Evolutionary conservation across 495 filamentous ascomycete species (phyloP).

Genomic region (Neohortaea acidophila): DNA sequence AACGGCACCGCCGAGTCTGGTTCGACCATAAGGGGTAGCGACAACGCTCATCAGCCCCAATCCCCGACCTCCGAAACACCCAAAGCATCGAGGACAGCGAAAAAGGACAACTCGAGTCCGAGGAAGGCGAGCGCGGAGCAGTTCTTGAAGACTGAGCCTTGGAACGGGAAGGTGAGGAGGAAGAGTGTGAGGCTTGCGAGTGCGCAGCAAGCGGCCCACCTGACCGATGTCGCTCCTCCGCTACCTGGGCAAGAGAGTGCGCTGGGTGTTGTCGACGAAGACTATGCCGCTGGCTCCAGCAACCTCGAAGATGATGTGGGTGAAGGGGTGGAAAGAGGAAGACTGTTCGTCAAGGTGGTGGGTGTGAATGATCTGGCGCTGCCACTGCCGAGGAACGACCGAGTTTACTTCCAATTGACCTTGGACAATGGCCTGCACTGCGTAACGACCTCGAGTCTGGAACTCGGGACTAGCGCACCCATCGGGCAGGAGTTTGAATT

Average conservation of each 20-base stretch:
- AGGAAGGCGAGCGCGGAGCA: conserved; percentile 54
- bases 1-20: conserved; percentile 1
- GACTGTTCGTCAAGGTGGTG: conserved; percentile 92
- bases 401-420: conserved; percentile 82
- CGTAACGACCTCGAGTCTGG: conserved; percentile 89
- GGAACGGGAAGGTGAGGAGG: conserved; percentile 66
- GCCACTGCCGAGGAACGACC: conserved; percentile 76
- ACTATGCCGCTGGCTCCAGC: conserved; percentile 38
- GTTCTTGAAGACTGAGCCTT: conserved; percentile 91
- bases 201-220: conserved; percentile 46
- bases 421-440: conserved; percentile 96
- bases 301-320: conserved; percentile 37
- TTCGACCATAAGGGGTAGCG: conserved; percentile 10
- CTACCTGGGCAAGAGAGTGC: conserved; percentile 80
- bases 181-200: conserved; percentile 47
- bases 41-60: conserved; percentile 27
- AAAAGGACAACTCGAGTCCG: conserved; percentile 52
- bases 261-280: conserved; percentile 41
- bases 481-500: conserved; percentile 98
- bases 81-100: conserved; percentile 34
- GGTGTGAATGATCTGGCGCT: conserved; percentile 90
- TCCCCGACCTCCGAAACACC: conserved; percentile 29
- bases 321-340: conserved; percentile 76
- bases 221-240: conserved; percentile 50
- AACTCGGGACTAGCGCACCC: conserved; percentile 80